Evolutionary conservation across 83 land plant species (phyloP).

Genomic region (Picea abies): DNA sequence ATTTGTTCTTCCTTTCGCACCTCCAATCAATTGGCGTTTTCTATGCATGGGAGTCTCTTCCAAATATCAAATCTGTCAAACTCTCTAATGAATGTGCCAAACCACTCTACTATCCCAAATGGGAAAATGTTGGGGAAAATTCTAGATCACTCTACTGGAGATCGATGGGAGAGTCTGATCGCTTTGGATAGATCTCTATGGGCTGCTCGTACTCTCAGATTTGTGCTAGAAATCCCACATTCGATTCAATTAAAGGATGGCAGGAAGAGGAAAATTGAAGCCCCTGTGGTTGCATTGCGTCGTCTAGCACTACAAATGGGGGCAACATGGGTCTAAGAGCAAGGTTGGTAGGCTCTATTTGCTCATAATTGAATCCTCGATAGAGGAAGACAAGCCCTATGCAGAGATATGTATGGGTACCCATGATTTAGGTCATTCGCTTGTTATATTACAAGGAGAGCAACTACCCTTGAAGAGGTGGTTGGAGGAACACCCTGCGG

Average conservation of each 20-base stretch:
- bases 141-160: no score
- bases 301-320: conserved; percentile 86
- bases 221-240: no score
- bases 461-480: conserved; percentile 52
- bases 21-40: conserved; percentile 57
- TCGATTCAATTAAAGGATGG: background rate
- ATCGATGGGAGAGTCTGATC: no score
- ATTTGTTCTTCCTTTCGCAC: conserved; percentile 73
- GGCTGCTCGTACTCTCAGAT: no score
- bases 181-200: no score
- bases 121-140: no score
- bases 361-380: conserved; percentile 27
- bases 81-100: no score
- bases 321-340: conserved; percentile 42
- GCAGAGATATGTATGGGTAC: conserved; percentile 96
- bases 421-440: conserved; percentile 78
- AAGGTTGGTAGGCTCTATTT: conserved; percentile 47
- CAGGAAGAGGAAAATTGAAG: conserved; percentile 6
- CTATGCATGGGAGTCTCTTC: no score
- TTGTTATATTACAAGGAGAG: conserved; percentile 20
- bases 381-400: conserved; percentile 53
- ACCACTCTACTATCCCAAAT: no score
- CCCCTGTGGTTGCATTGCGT: conserved; percentile 39
- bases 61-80: no score
- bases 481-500: conserved; percentile 58